Evolutionary conservation across 306 rosid genomes (phyloP), one percentile per base, ranked within the genome.

Genomic region (Begonia fuchsioides): DNA sequence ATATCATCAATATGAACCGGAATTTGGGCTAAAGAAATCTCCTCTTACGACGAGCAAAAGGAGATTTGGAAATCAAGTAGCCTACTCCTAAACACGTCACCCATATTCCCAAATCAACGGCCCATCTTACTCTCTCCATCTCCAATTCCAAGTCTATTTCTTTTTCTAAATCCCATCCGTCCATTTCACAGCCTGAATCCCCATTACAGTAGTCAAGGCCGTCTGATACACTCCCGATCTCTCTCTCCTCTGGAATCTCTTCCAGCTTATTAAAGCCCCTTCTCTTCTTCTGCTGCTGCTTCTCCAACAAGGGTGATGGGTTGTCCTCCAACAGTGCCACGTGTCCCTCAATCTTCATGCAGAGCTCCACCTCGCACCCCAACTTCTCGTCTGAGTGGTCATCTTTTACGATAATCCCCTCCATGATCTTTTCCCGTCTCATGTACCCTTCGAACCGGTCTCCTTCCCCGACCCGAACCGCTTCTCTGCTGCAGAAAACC

Each of bases 71-170:
- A 18, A 75, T 77, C 55, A 75, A 60, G 46, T 47, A 52, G 15
- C 77, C 82, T 41, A 79, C 72, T 17, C 87, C 82, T 43, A 75
- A 64, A 54, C 77, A 79, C 59, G 69, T 44, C 52, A 63, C 75
- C 82, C 87, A 79, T 49, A 79, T 56, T 0, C 82, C 82, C 65
- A 75, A 48, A 46, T 75, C 82, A 7, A 75, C 68, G 38, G 72
- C 72, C 77, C 79, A 63, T 10, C 61, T 38, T 11, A 66, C 70
- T 12, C 70, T 1, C 51, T 51, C 62, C 18, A 39, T 47, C 18
- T 13, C 48, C 1, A 39, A 47, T 43, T 40, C 66, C 8, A 15
- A 60, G 13, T 51, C 56, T 6, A 62, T 17, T 15, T 15, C 68
- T 26, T 9, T 8, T 9, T 0, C 53, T 17, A 5, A 38, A 53